These are phyloP conservation scores for Hydnum rufescens DNA, from an alignment of 768 basidiomycete species.

Conservation along the genomic window DNA sequence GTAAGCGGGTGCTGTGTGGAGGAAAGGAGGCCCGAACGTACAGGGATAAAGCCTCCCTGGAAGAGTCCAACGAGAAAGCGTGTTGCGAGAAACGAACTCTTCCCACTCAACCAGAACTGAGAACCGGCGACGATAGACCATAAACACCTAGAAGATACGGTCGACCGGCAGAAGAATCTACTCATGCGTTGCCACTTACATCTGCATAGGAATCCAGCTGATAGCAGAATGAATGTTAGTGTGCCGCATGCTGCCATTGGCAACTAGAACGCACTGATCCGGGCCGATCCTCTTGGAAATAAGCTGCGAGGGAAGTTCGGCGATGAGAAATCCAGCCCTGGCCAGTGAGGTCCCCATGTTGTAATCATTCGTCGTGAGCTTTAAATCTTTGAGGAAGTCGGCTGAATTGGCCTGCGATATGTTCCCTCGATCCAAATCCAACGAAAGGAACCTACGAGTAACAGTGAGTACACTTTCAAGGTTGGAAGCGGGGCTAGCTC, in stretches of 20 bases:
- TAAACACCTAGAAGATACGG: too few species aligned
- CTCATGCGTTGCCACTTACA: too few species aligned
- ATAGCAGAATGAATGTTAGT: too few species aligned
- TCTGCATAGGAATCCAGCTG: constrained; percentile 37
- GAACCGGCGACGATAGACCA: too few species aligned
- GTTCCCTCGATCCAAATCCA: constrained; percentile 41
- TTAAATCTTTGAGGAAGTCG: constrained; percentile 42
- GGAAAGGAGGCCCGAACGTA: too few species aligned
- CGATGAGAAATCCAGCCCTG: constrained; percentile 28
- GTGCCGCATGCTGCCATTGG: too few species aligned
- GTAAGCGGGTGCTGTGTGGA: too few species aligned
- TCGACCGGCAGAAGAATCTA: too few species aligned
- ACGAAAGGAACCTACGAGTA: constrained; percentile 34
- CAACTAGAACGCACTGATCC: constrained; percentile 27
- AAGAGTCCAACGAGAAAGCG: constrained; percentile 37
- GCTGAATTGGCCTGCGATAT: constrained; percentile 48
- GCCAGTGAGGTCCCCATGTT: constrained; percentile 44
- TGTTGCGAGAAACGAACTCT: too few species aligned
- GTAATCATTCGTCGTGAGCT: constrained; percentile 41
- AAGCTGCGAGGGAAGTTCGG: constrained; percentile 49
- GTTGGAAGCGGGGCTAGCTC: too few species aligned
- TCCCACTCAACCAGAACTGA: too few species aligned
- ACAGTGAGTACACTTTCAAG: too few species aligned
- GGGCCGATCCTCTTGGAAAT: constrained; percentile 48
- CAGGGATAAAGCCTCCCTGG: constrained; percentile 45